Conservation (phyloP, 2,329 filamentous ascomycete species). For the Aspergillus udagawae region DNA sequence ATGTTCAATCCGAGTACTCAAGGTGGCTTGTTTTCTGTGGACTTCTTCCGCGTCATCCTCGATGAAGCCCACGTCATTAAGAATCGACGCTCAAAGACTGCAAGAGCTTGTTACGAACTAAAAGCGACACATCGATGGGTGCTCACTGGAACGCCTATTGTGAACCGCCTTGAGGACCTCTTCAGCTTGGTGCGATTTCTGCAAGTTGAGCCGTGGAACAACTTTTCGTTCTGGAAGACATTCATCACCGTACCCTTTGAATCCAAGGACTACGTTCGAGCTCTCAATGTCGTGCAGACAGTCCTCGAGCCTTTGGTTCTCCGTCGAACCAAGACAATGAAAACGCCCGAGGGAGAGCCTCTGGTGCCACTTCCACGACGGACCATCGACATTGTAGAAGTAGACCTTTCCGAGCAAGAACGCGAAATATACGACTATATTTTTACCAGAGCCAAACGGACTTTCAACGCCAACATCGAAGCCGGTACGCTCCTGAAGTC, state of each 20-base stretch:
- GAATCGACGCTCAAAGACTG: slow-evolving; percentile 83
- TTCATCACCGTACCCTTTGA: slow-evolving; percentile 98
- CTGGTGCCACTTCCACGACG: slow-evolving; percentile 79
- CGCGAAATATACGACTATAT: slow-evolving; percentile 91
- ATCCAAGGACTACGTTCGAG: slow-evolving; percentile 87
- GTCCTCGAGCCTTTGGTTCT: slow-evolving; percentile 94
- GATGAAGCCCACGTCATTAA: slow-evolving; percentile 97
- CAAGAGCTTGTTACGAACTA: slow-evolving; percentile 90
- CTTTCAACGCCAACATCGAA: slow-evolving; percentile 82
- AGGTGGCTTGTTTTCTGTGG: slow-evolving; percentile 79
- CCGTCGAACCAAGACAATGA: slow-evolving; percentile 96
- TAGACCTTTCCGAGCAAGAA: slow-evolving; percentile 81
- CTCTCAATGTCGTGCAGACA: slow-evolving; percentile 93
- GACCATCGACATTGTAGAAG: slow-evolving; percentile 76
- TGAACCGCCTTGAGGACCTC: slow-evolving; percentile 90
- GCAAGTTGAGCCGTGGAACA: slow-evolving; percentile 94
- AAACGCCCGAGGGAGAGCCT: slow-evolving; percentile 77
- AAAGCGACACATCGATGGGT: slow-evolving; percentile 84
- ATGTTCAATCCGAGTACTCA: slow-evolving; percentile 51
- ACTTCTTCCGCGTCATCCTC: slow-evolving; percentile 92
- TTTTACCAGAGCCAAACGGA: slow-evolving; percentile 73
- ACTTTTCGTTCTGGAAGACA: slow-evolving; percentile 98
- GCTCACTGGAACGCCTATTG: slow-evolving; percentile 91
- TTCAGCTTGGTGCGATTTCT: slow-evolving; percentile 92
- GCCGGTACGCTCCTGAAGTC: slow-evolving; percentile 91